Evolutionary conservation across 805 yeast species (phyloP), one percentile per base, ranked within the genome.

Genomic region (Candida oleophila): DNA sequence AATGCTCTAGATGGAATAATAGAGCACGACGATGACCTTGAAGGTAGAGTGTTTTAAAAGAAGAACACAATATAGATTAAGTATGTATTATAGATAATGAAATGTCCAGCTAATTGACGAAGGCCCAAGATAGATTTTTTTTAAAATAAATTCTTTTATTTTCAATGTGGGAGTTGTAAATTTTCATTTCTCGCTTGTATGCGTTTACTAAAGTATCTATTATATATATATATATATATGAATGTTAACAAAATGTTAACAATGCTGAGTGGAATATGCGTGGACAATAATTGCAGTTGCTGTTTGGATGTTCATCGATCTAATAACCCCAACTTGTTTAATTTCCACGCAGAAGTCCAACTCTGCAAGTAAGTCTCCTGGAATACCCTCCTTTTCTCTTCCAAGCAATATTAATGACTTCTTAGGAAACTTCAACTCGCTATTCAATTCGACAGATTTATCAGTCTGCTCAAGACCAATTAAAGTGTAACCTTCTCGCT

Each of bases 291-390:
- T 90, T 0, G 97, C 98, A 0, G 97, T 84, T 1, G 97, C 98
- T 0, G 97, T 91, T 68, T 91, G 98, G 50, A 91, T 91, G 59
- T 91, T 91, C 98, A 91, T 91, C 1, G 97, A 90, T 54, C 98
- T 76, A 36, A 92, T 82, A 15, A 91, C 90, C 14, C 98, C 98
- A 36, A 82, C 84, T 61, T 91, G 98, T 60, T 89, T 88, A 55
- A 91, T 91, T 59, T 91, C 96, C 36, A 92, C 81, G 61, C 97
- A 91, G 54, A 83, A 71, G 60, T 91, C 97, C 28, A 92, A 70
- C 57, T 87, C 92, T 0, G 88, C 85, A 45, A 91, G 68, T 22
- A 91, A 67, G 35, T 85, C 85, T 4, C 96, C 96, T 0, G 96
- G 96, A 46, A 91, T 82, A 46, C 98, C 98, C 61, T 88, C 95